A percentile compares a stretch with the other conserved stretches of the same genome.
phyloP scores from a whole-genome alignment of 2,329 filamentous ascomycete species.

The Neofusicoccum parvum region DNA sequence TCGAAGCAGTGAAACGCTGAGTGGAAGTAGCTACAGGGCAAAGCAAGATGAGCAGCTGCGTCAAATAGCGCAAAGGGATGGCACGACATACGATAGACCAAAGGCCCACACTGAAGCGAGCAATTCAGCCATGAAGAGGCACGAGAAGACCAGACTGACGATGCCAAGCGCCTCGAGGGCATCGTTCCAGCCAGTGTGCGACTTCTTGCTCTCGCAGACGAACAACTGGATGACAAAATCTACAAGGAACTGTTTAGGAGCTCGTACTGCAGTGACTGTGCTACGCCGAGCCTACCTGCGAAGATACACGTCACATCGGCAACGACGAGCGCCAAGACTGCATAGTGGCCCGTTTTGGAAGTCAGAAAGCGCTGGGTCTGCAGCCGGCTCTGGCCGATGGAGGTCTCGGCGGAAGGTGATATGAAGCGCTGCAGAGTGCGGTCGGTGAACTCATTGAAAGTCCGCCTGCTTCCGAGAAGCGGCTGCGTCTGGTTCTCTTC shows the following conservation, averaged over 20 bases:
- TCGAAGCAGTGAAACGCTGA: constrained; percentile 65
- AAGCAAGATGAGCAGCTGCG: neutral
- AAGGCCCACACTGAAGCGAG: constrained; percentile 62
- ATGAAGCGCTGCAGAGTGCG: neutral
- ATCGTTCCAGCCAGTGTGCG: constrained; percentile 34
- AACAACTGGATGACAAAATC: constrained; percentile 55
- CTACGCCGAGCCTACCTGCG: constrained; percentile 31
- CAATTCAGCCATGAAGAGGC: constrained; percentile 67
- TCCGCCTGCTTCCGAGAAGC: constrained; percentile 12
- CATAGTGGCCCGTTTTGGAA: constrained; percentile 53
- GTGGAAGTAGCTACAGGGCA: constrained; percentile 33
- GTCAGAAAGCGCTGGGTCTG: constrained; percentile 42
- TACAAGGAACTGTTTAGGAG: constrained; percentile 7
- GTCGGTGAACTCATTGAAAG: constrained; percentile 2
- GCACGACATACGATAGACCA: constrained; percentile 55
- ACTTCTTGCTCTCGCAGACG: constrained; percentile 47
- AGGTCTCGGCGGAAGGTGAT: neutral
- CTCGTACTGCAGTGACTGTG: neutral
- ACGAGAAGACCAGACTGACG: constrained; percentile 62
- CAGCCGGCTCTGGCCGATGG: constrained; percentile 23
- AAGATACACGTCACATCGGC: constrained; percentile 57
- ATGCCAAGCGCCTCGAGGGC: constrained; percentile 51
- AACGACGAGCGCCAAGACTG: constrained; percentile 51
- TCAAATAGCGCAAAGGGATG: constrained; percentile 12
- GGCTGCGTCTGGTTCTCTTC: constrained; percentile 16